Conservation (phyloP, 257 asterid genomes). For the Salvia hispanica region DNA sequence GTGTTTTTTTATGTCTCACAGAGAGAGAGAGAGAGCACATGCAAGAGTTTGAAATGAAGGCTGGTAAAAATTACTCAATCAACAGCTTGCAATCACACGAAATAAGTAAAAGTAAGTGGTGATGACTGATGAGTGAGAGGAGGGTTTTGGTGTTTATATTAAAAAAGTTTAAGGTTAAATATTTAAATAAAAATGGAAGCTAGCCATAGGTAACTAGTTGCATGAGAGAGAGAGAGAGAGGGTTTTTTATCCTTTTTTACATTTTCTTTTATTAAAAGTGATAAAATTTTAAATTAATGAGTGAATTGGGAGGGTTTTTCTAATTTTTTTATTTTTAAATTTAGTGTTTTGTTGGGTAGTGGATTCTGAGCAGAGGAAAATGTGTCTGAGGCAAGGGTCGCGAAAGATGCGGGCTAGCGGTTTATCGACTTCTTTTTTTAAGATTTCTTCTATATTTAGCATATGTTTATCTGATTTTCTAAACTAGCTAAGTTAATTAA, state of each 20-base stretch:
- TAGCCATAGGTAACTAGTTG: too few species aligned
- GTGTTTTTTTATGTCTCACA: too few species aligned
- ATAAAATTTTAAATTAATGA: slow-evolving; percentile 12
- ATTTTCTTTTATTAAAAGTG: neutral
- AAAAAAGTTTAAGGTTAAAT: neutral
- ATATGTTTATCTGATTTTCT: too few species aligned
- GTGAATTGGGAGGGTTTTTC: neutral
- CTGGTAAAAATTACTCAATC: slow-evolving; percentile 24
- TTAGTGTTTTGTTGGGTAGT: too few species aligned
- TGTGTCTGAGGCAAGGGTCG: too few species aligned
- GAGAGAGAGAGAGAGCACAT: neutral
- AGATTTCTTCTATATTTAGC: neutral
- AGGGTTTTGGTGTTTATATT: neutral
- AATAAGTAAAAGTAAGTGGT: slow-evolving; percentile 12
- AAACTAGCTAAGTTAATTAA: too few species aligned
- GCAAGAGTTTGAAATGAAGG: slow-evolving; percentile 18
- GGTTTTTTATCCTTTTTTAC: neutral
- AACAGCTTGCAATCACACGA: slow-evolving; percentile 17
- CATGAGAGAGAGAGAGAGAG: slow-evolving; percentile 16
- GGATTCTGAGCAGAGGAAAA: too few species aligned
- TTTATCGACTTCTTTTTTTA: neutral
- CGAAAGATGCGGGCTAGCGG: slow-evolving; percentile 44
- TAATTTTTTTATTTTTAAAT: neutral
- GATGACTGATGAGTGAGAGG: neutral
- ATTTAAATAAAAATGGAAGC: slow-evolving; percentile 23